These are phyloP conservation scores for Coelastrella sp. DNA, from an alignment of 139 green algal species.

Conservation along the genomic window DNA sequence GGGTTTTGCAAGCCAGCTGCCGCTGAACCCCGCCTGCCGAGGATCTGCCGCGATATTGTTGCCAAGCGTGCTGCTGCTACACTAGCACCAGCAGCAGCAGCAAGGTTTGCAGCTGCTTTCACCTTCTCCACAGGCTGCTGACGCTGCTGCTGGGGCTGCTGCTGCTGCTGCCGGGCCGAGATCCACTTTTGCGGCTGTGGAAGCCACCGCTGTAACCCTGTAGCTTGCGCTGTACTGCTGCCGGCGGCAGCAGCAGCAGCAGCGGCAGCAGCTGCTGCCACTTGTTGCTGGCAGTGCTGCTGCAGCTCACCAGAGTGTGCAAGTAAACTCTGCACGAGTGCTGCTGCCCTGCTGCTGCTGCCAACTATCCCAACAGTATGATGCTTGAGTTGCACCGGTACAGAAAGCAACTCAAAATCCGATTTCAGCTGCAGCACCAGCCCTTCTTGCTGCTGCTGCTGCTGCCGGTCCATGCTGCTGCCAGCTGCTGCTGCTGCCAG, in stretches of 20 bases:
- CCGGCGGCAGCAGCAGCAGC: too few relatives aligned
- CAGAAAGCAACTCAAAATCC: slow-evolving; percentile 23
- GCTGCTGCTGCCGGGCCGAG: background rate
- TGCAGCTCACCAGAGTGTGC: slow-evolving; percentile 26
- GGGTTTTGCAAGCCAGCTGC: background rate
- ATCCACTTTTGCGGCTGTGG: slow-evolving; percentile 33
- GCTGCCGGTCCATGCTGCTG: background rate
- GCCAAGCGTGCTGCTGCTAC: slow-evolving; percentile 8
- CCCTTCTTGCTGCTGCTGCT: slow-evolving; percentile 1
- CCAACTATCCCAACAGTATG: slow-evolving; percentile 22
- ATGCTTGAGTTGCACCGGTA: slow-evolving; percentile 32
- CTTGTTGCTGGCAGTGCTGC: slow-evolving; percentile 11
- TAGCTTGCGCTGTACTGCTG: background rate
- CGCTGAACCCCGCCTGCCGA: background rate
- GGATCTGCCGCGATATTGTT: slow-evolving; percentile 20
- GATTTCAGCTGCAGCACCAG: slow-evolving; percentile 36
- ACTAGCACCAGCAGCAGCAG: slow-evolving; percentile 30
- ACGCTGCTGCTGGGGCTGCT: slow-evolving; percentile 39
- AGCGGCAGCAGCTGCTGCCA: slow-evolving; percentile 31
- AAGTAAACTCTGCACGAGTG: slow-evolving; percentile 9
- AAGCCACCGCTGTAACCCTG: slow-evolving; percentile 26
- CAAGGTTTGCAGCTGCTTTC: slow-evolving; percentile 13
- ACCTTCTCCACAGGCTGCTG: slow-evolving; percentile 25
- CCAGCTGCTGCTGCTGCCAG: slow-evolving; percentile 36
- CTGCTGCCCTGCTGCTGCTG: slow-evolving; percentile 28